These are phyloP conservation scores for Leishmania martiniquensis DNA, from an alignment of 208 protist genomes.

Conservation along the genomic window DNA sequence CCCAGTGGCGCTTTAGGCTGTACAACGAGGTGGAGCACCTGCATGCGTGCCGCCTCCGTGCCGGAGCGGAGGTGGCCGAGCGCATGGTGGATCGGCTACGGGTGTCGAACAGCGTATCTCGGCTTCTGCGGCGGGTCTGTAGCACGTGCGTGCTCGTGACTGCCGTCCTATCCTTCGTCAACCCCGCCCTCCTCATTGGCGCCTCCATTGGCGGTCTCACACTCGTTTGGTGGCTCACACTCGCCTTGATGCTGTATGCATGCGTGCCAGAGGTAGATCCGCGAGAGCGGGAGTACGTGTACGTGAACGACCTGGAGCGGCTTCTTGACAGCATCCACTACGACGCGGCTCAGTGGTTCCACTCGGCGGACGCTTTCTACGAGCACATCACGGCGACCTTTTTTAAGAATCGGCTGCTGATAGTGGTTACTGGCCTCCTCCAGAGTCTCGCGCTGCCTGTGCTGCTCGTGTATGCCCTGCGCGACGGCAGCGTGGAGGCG, in stretches of 20 bases:
- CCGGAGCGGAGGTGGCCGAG: constrained; percentile 46
- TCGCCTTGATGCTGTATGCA: constrained; percentile 59
- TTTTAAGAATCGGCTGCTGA: constrained; percentile 50
- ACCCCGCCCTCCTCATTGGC: constrained; percentile 68
- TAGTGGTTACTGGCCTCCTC: constrained; percentile 50
- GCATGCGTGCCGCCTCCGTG: constrained; percentile 51
- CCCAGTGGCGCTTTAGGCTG: constrained; percentile 74
- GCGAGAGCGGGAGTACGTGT: constrained; percentile 76
- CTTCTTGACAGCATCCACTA: constrained; percentile 61
- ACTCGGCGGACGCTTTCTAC: constrained; percentile 66
- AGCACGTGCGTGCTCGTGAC: constrained; percentile 60
- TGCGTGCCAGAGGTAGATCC: constrained; percentile 44
- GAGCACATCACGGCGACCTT: constrained; percentile 54
- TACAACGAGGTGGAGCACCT: constrained; percentile 88
- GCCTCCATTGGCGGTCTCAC: constrained; percentile 55
- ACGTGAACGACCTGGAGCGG: constrained; percentile 48
- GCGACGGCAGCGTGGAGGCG: constrained; percentile 58
- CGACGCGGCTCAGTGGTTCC: constrained; percentile 54
- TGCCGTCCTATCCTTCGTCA: constrained; percentile 66
- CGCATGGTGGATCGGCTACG: constrained; percentile 55
- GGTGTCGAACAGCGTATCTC: constrained; percentile 47
- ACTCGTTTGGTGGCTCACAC: constrained; percentile 80
- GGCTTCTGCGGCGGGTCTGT: constrained; percentile 59
- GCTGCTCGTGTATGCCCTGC: constrained; percentile 54
- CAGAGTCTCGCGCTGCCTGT: constrained; percentile 52